Conservation (phyloP, 108 stramenopile species). For the Discostella pseudostelligera region DNA sequence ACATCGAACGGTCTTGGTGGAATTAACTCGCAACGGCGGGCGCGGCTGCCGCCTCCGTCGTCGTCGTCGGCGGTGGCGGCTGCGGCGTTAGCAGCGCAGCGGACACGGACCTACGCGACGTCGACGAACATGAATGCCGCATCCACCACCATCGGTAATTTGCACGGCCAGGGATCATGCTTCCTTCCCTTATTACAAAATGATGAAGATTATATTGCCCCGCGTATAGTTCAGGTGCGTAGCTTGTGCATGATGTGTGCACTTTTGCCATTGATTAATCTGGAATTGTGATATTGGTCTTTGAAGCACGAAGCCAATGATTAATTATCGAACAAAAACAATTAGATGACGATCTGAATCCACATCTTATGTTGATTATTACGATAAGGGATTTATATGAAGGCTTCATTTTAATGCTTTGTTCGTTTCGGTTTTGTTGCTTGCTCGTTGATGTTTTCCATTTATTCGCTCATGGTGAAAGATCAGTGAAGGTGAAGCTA, state of each 20-base stretch:
- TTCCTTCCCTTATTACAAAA: slow-evolving; percentile 81
- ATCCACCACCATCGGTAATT: slow-evolving; percentile 10
- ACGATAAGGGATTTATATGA: slow-evolving; percentile 61
- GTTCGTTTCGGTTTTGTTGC: too few species aligned
- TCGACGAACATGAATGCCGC: slow-evolving; percentile 19
- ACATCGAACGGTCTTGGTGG: too few species aligned
- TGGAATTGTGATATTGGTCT: neutral
- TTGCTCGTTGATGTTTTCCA: neutral
- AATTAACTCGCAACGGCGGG: too few species aligned
- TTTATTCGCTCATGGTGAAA: too few species aligned
- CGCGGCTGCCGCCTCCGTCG: neutral
- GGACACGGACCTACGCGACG: neutral
- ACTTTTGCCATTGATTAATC: slow-evolving; percentile 1
- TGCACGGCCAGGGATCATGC: slow-evolving; percentile 76
- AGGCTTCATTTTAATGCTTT: slow-evolving; percentile 23
- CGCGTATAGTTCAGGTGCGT: slow-evolving; percentile 80
- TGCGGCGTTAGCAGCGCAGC: too few species aligned
- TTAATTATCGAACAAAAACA: slow-evolving; percentile 41
- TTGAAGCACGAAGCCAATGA: slow-evolving; percentile 27
- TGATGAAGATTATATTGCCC: slow-evolving; percentile 81
- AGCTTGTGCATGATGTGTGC: neutral
- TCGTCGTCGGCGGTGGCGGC: neutral
- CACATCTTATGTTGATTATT: slow-evolving; percentile 27
- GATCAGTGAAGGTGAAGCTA: slow-evolving; percentile 12
- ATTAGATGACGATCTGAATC: slow-evolving; percentile 53